Evolutionary conservation across 495 filamentous ascomycete genomes (phyloP).

Genomic region (Lophiostoma macrostomum): DNA sequence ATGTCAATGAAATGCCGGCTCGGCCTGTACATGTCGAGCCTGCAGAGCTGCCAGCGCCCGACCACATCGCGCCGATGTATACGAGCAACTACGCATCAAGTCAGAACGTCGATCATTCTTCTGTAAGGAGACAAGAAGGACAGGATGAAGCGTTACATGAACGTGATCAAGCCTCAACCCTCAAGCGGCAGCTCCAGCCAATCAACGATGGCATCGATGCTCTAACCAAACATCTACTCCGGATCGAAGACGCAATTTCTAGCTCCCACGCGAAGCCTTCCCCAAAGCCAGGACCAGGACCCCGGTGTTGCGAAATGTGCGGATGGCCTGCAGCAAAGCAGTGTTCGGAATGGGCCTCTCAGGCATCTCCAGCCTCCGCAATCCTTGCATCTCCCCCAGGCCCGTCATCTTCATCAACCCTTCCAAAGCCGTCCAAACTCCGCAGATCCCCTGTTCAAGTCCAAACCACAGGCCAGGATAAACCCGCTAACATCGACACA

Average conservation of each 20-base stretch:
- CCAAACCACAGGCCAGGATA: neutral
- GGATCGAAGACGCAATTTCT: neutral
- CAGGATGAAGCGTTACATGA: neutral
- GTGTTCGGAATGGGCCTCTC: too few relatives aligned
- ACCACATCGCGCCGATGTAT: neutral
- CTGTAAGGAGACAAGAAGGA: neutral
- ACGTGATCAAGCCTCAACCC: neutral
- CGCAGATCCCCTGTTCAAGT: neutral
- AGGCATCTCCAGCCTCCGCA: too few relatives aligned
- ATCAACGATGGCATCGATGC: neutral
- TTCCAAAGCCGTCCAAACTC: too few relatives aligned
- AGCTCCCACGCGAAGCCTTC: neutral
- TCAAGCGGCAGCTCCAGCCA: conserved; percentile 4
- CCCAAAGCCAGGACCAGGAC: too few relatives aligned
- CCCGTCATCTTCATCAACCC: too few relatives aligned
- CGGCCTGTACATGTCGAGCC: too few relatives aligned
- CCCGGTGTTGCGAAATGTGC: too few relatives aligned
- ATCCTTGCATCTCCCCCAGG: too few relatives aligned
- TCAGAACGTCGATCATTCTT: neutral
- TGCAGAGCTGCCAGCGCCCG: neutral
- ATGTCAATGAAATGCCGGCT: too few relatives aligned
- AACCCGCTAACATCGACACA: neutral
- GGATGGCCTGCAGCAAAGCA: too few relatives aligned
- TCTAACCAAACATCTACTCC: neutral
- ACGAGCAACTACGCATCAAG: too few relatives aligned